Evolutionary conservation across 2,329 filamentous ascomycete genomes (phyloP).

Genomic region (Fusarium camptoceras): DNA sequence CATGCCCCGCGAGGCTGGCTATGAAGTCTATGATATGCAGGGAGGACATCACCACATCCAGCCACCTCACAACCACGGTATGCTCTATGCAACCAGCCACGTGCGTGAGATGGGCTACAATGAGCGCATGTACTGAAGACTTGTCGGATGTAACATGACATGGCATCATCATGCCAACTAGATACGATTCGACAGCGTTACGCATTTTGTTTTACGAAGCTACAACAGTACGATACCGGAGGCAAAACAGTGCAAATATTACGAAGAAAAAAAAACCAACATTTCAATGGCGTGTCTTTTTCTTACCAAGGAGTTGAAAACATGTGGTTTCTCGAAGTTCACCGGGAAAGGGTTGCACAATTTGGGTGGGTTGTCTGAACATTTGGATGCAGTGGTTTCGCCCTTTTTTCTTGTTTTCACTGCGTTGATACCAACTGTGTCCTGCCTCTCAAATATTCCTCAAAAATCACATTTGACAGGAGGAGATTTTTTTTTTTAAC

Average conservation of each 20-base stretch:
- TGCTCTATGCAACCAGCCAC: constrained; percentile 61
- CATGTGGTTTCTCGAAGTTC: constrained; percentile 16
- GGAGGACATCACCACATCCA: constrained; percentile 49
- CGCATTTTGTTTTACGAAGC: constrained; percentile 20
- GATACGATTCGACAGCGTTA: constrained; percentile 17
- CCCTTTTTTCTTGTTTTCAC: constrained; percentile 19
- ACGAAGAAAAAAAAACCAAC: constrained; percentile 27
- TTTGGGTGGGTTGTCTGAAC: constrained; percentile 44
- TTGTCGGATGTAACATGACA: constrained; percentile 3
- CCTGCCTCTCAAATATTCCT: constrained; percentile 7
- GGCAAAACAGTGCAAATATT: constrained; percentile 38
- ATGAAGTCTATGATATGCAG: constrained; percentile 62
- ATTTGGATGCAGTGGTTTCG: constrained; percentile 34
- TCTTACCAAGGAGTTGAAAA: constrained; percentile 33
- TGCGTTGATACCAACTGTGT: constrained; percentile 41
- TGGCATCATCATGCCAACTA: constrained; percentile 11
- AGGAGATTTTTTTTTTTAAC: constrained; percentile 27
- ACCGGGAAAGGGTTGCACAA: constrained; percentile 26
- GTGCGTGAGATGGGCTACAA: constrained; percentile 56
- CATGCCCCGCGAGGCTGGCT: constrained; percentile 51
- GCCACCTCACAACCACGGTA: constrained; percentile 42
- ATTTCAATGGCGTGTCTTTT: constrained; percentile 32
- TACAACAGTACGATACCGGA: constrained; percentile 38
- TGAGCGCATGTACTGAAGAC: constrained; percentile 58
- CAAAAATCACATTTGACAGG: constrained; percentile 15